A percentile compares a stretch with the other conserved stretches of the same genome.
Evolutionary conservation across 129 eudicot species (phyloP).

Genomic region (Saussurea involucrata): DNA sequence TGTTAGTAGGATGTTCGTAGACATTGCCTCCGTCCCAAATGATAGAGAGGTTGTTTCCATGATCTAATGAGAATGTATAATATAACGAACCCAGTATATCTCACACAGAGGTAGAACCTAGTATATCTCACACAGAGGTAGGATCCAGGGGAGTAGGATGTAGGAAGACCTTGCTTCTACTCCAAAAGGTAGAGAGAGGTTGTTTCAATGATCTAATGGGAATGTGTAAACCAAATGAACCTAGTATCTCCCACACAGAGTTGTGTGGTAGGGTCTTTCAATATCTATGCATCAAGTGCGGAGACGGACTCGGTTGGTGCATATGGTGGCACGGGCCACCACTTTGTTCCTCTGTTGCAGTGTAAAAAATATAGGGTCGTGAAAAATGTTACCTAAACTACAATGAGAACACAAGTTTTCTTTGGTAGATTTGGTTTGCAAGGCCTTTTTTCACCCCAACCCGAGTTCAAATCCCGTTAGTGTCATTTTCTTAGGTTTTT

Average conservation of each 20-base stretch:
- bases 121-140: neutral
- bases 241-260: neutral
- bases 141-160: neutral
- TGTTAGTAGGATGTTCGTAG: neutral
- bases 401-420: too few relatives aligned
- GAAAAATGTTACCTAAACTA: too few relatives aligned
- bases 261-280: neutral
- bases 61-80: neutral
- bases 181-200: neutral
- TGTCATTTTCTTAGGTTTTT: too few relatives aligned
- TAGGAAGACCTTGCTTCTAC: neutral
- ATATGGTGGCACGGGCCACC: too few relatives aligned
- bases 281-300: neutral
- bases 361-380: too few relatives aligned
- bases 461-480: too few relatives aligned
- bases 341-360: too few relatives aligned
- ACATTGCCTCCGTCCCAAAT: neutral
- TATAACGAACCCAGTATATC: too few relatives aligned
- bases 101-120: neutral
- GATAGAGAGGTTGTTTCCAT: neutral
- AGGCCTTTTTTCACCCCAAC: too few relatives aligned
- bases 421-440: too few relatives aligned
- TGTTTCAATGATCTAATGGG: neutral
- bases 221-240: neutral
- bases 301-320: too few relatives aligned